A percentile compares a stretch with the other conserved stretches of the same genome.
Evolutionary conservation across 2,329 filamentous ascomycete genomes (phyloP).

Genomic region (Colletotrichum camelliae): DNA sequence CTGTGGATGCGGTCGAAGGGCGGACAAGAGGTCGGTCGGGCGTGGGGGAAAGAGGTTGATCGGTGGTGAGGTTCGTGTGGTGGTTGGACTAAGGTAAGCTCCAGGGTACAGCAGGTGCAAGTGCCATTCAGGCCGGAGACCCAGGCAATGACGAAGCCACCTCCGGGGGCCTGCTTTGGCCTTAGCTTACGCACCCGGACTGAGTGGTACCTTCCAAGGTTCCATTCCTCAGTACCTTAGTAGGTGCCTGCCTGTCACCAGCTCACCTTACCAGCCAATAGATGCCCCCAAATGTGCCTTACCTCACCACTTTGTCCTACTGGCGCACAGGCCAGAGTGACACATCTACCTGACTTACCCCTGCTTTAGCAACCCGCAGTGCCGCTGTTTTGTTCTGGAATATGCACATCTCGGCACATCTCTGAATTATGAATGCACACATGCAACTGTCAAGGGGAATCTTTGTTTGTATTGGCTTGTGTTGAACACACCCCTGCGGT

Average conservation of each 20-base stretch:
- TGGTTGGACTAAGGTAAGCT: constrained; percentile 21
- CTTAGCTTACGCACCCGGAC: constrained; percentile 4
- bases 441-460: not conserved
- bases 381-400: not conserved
- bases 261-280: not conserved
- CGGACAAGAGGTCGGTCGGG: not conserved
- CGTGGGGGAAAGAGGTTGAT: constrained; percentile 13
- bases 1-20: not conserved
- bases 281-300: not conserved
- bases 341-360: constrained; percentile 13
- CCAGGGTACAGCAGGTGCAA: constrained; percentile 15
- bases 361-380: constrained; percentile 14
- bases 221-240: not conserved
- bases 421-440: not conserved
- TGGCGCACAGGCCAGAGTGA: constrained; percentile 8
- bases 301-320: not conserved
- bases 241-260: not conserved
- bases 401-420: constrained; percentile 13
- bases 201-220: not conserved
- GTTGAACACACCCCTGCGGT: not conserved
- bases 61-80: not conserved
- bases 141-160: constrained; percentile 22
- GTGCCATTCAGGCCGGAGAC: constrained; percentile 12
- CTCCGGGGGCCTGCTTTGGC: not conserved
- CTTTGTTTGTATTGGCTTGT: not conserved